Evolutionary conservation across 2,329 filamentous ascomycete genomes (phyloP), one percentile per base, ranked within the genome.

Genomic region (Fusarium sp.): DNA sequence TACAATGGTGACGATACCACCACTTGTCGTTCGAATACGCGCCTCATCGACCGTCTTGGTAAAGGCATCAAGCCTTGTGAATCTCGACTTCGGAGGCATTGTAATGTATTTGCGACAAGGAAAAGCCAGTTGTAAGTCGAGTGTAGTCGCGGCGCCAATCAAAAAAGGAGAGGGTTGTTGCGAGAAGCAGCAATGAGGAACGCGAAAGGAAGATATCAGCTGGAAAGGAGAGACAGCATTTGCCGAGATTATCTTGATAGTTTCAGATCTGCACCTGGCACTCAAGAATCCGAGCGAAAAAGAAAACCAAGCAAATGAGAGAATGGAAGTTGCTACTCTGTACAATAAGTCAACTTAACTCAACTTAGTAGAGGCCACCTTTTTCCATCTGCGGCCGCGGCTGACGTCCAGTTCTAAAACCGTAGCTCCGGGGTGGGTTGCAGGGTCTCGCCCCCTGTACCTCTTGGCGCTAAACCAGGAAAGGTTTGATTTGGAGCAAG

Each of bases 11-110:
- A 99, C 92, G 69, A 99, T 87, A 67, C 95, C 95, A 66, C 95
- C 95, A 3, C 93, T 97, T 7, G 93, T 97, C 29, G 95, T 99
- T 71, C 96, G 90, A 74, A 99, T 88, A 70, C 95, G 88, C 67
- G 96, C 95, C 87, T 99, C 95, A 77, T 99, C 95, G 69, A 99
- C 95, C 11, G 95, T 99, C 80, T 99, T 99, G 47, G 94, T 97
- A 76, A 99, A 99, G 83, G 95, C 95, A 78, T 99, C 95, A 65
- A 99, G 91, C 85, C 90, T 89, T 57, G 91, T 97, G 75, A 99
- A 97, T 77, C 95, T 89, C 69, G 92, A 96, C 82, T 96, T 97
- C 72, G 89, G 80, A 66, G 93, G 83, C 95, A 98, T 98, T 45
- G 65, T 72, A 59, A 49, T 38, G 21, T 51, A 52, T 38, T 36